Evolutionary conservation across 257 asterid species (phyloP), one percentile per base, ranked within the genome.

Genomic region (Przewalskia tangutica): DNA sequence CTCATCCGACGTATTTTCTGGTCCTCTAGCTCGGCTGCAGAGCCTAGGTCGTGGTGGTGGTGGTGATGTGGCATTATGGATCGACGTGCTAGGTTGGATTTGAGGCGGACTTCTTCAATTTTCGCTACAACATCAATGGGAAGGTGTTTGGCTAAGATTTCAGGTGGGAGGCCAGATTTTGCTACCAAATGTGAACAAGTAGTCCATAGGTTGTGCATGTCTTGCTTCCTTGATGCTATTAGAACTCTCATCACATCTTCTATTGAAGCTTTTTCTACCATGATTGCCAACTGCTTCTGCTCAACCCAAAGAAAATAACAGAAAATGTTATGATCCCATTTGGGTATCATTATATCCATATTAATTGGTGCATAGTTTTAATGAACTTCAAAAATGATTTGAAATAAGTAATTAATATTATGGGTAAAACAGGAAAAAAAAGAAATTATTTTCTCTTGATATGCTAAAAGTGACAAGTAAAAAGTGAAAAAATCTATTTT

Each of bases 161-260:
- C 98, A 13, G 97, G 97, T 0, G 98, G 98, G 36, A 95, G 94
- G 17, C 98, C 98, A 0, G 98, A 93, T 88, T 95, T 95, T 0
- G 98, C 95, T 0, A 93, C 98, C 23, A 93, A 81, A 44, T 92
- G 98, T 4, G 98, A 95, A 80, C 98, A 95, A 58, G 97, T 95
- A 23, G 90, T 88, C 98, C 98, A 95, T 7, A 95, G 80, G 46
- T 91, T 97, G 23, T 92, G 97, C 95, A 95, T 88, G 65, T 93
- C 98, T 88, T 93, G 98, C 82, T 95, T 95, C 81, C 97, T 89
- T 65, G 98, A 95, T 66, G 98, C 95, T 68, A 91, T 90, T 55
- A 95, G 77, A 7, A 93, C 98, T 78, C 94, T 95, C 98, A 95
- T 95, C 5, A 95, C 98, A 81, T 93, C 98, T 58, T 95, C 98